These are phyloP conservation scores for Aaosphaeria arxii DNA, from an alignment of 2,329 filamentous ascomycete species.

Conservation along the genomic window DNA sequence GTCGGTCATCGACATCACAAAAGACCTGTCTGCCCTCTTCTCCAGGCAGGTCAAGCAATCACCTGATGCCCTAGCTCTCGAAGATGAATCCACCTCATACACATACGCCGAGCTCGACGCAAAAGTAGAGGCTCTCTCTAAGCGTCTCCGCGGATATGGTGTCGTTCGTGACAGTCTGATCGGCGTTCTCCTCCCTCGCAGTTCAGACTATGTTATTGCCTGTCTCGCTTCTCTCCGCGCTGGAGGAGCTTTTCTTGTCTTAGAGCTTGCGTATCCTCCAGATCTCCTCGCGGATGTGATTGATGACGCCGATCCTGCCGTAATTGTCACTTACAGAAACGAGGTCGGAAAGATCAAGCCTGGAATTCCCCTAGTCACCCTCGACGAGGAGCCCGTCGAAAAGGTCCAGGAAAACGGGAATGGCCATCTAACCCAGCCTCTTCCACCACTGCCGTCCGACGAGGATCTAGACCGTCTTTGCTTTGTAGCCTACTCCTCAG, in stretches of 20 bases:
- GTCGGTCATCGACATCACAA: conserved; percentile 59
- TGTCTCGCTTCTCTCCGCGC: conserved; percentile 75
- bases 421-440: conserved; percentile 41
- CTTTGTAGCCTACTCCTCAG: conserved; percentile 79
- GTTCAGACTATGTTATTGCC: conserved; percentile 75
- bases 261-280: conserved; percentile 76
- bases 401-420: conserved; percentile 34
- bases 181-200: conserved; percentile 71
- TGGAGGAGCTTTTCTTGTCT: conserved; percentile 75
- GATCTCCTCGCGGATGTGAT: conserved; percentile 73
- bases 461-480: conserved; percentile 71
- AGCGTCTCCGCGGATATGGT: conserved; percentile 62
- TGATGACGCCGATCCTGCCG: conserved; percentile 68
- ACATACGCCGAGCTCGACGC: conserved; percentile 72
- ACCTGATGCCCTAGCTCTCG: conserved; percentile 67
- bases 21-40: conserved; percentile 73
- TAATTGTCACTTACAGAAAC: conserved; percentile 65
- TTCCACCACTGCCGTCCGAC: conserved; percentile 55
- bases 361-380: conserved; percentile 60
- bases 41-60: conserved; percentile 64
- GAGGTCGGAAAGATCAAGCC: conserved; percentile 65
- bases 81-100: conserved; percentile 65
- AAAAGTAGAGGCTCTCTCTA: conserved; percentile 63
- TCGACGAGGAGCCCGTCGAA: conserved; percentile 50
- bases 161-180: conserved; percentile 72